These are phyloP conservation scores for Metschnikowia bowlesiae DNA, from an alignment of 805 yeast species.

Conservation along the genomic window DNA sequence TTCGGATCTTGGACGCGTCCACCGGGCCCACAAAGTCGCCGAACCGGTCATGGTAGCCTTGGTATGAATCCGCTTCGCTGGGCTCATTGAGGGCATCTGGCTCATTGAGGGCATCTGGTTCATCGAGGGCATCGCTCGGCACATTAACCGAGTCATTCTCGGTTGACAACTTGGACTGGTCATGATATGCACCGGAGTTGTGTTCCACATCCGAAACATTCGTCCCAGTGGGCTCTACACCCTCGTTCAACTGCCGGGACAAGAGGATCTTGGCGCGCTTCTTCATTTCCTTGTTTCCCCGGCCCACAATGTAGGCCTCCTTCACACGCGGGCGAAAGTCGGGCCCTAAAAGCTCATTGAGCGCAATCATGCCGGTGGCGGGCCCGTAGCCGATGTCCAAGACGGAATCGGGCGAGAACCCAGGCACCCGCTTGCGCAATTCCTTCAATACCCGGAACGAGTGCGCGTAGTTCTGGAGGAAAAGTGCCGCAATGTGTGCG, in stretches of 20 bases:
- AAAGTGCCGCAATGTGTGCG: conserved; percentile 73
- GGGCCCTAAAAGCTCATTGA: conserved; percentile 75
- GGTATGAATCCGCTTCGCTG: not conserved
- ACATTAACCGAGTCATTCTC: too few relatives aligned
- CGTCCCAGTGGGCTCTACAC: not conserved
- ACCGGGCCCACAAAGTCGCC: conserved; percentile 41
- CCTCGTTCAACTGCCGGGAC: conserved; percentile 59
- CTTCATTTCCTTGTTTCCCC: conserved; percentile 57
- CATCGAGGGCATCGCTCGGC: too few relatives aligned
- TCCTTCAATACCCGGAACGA: conserved; percentile 63
- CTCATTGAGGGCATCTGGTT: too few relatives aligned
- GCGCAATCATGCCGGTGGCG: conserved; percentile 83
- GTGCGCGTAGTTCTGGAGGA: conserved; percentile 77
- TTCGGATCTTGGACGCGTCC: conserved; percentile 50
- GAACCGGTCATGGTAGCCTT: conserved; percentile 8
- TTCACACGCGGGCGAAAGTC: conserved; percentile 57
- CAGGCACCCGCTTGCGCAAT: conserved; percentile 50
- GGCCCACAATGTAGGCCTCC: conserved; percentile 69
- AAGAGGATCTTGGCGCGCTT: conserved; percentile 73
- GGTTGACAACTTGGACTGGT: too few relatives aligned
- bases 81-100: too few relatives aligned
- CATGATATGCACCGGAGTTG: too few relatives aligned
- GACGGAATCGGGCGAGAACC: conserved; percentile 61
- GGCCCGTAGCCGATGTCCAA: conserved; percentile 89
- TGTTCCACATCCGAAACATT: too few relatives aligned